These are phyloP conservation scores for Chlorella ohadii DNA, from an alignment of 139 green algal species.

Conservation along the genomic window DNA sequence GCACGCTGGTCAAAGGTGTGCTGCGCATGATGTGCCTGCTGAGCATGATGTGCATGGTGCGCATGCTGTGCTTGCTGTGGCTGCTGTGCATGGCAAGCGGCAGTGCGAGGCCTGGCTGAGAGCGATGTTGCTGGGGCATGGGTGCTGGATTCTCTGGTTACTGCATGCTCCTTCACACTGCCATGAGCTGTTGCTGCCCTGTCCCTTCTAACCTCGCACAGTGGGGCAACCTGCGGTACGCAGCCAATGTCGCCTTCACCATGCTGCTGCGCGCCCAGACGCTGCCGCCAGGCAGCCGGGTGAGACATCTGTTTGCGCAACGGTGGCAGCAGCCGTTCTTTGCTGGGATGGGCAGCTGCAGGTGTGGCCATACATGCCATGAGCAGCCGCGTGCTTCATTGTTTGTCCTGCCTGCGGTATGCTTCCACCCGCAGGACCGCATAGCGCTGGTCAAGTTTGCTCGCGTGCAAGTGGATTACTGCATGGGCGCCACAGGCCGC, in stretches of 20 bases:
- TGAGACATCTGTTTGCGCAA: not conserved
- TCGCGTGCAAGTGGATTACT: conserved; percentile 53
- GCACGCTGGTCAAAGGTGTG: conserved; percentile 26
- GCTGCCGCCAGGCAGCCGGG: not conserved
- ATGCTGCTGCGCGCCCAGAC: conserved; percentile 10
- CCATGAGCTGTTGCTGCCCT: no score
- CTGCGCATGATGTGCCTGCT: not conserved
- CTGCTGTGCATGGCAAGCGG: no score
- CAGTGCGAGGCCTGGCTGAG: no score
- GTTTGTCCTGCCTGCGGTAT: not conserved
- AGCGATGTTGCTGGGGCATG: no score
- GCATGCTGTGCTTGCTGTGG: no score
- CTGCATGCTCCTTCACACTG: no score
- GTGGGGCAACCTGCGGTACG: conserved; percentile 44
- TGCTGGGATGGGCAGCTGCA: no score
- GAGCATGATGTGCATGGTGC: no score
- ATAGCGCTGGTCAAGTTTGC: conserved; percentile 14
- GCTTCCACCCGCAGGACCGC: not conserved
- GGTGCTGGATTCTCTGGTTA: no score
- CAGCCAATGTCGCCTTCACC: conserved; percentile 5
- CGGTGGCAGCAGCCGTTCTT: no score
- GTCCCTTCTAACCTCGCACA: not conserved
- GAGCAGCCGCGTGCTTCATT: no score
- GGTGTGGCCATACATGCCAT: no score
- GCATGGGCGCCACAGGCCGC: conserved; percentile 41